These are phyloP conservation scores for Dipteronia dyeriana DNA, from an alignment of 345 rosid species.

Conservation along the genomic window DNA sequence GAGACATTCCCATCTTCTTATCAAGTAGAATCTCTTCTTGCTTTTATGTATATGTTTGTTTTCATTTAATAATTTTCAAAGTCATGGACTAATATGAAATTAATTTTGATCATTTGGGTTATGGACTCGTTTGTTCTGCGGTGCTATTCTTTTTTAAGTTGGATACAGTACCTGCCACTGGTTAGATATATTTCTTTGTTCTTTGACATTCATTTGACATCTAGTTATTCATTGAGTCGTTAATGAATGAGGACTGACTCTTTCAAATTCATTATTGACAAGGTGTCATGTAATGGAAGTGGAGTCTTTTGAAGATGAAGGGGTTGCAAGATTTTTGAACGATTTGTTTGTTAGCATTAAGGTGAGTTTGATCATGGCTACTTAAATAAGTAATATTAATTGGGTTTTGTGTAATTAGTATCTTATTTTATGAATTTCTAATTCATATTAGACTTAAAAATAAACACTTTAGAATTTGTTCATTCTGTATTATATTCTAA, in stretches of 20 bases:
- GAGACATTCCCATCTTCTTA: conserved; percentile 90
- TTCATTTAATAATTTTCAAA: conserved; percentile 13
- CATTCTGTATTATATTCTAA: conserved; percentile 25
- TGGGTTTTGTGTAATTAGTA: not conserved
- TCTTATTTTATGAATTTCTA: not conserved
- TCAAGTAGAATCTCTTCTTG: conserved; percentile 53
- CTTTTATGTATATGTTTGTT: conserved; percentile 6
- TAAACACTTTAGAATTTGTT: conserved; percentile 2
- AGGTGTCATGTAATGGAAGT: conserved; percentile 99
- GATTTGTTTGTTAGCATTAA: conserved; percentile 81
- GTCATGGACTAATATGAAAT: conserved; percentile 10
- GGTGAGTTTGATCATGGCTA: conserved; percentile 40
- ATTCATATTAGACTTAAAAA: not conserved
- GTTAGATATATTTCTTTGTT: conserved; percentile 45
- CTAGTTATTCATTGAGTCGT: not conserved
- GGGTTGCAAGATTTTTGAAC: conserved; percentile 73
- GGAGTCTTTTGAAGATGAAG: conserved; percentile 87
- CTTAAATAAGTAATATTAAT: not conserved
- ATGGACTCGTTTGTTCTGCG: conserved; percentile 15
- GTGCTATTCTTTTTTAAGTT: conserved; percentile 54
- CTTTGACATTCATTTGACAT: conserved; percentile 12
- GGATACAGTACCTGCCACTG: conserved; percentile 99
- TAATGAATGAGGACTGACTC: conserved; percentile 3
- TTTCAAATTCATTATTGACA: conserved; percentile 13
- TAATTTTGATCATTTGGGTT: conserved; percentile 30